A percentile compares a stretch with the other conserved stretches of the same genome.
Evolutionary conservation across 495 filamentous ascomycete genomes (phyloP).

Genomic region (Cetradonia linearis): DNA sequence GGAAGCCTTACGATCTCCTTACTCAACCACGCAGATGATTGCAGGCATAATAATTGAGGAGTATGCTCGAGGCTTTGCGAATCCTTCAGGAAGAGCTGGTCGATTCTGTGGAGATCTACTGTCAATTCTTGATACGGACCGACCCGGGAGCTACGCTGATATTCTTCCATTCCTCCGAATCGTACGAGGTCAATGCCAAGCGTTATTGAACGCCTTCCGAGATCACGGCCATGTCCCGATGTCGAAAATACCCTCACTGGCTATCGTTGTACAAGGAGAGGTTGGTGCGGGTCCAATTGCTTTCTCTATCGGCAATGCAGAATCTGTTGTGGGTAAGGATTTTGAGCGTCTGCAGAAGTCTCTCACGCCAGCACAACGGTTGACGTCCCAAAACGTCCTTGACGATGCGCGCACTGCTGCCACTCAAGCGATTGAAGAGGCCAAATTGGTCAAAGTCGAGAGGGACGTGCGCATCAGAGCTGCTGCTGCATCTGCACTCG

Average conservation of each 20-base stretch:
- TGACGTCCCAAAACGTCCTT: slow-evolving; percentile 66
- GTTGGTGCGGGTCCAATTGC: slow-evolving; percentile 78
- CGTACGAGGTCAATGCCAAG: slow-evolving; percentile 80
- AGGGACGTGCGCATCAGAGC: slow-evolving; percentile 80
- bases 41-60: slow-evolving; percentile 82
- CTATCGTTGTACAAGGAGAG: slow-evolving; percentile 88
- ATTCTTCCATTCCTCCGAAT: slow-evolving; percentile 79
- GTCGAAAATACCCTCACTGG: slow-evolving; percentile 63
- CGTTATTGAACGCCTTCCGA: slow-evolving; percentile 77
- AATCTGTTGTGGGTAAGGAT: slow-evolving; percentile 71
- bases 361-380: slow-evolving; percentile 70
- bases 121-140: slow-evolving; percentile 64
- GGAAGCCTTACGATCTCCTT: slow-evolving; percentile 47
- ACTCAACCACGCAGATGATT: slow-evolving; percentile 75
- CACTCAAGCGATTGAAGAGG: slow-evolving; percentile 62
- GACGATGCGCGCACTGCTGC: slow-evolving; percentile 61
- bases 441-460: slow-evolving; percentile 63
- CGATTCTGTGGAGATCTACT: slow-evolving; percentile 50
- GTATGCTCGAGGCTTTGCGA: slow-evolving; percentile 44
- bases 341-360: slow-evolving; percentile 78
- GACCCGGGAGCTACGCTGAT: slow-evolving; percentile 75
- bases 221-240: slow-evolving; percentile 70
- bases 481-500: slow-evolving; percentile 74
- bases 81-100: slow-evolving; percentile 27
- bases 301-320: slow-evolving; percentile 78